Evolutionary conservation across 148 eudicot species (phyloP).

Genomic region (Dysphania ambrosioides): DNA sequence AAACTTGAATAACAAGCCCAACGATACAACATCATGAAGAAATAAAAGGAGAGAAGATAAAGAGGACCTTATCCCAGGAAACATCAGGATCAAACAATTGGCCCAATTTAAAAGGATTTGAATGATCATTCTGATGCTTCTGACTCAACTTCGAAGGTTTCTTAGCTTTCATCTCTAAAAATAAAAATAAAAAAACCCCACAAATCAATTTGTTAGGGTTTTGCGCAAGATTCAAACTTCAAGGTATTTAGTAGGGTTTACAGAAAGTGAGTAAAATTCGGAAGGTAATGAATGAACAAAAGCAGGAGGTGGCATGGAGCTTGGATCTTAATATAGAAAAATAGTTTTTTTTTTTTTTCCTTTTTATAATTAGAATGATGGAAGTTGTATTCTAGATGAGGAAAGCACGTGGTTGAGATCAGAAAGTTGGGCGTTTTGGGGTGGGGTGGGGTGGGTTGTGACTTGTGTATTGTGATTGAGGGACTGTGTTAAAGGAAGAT

Average conservation of each 20-base stretch:
- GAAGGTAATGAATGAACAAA: neutral
- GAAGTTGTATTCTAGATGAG: no score
- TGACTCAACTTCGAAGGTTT: conserved; percentile 51
- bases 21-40: no score
- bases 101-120: conserved; percentile 64
- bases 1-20: no score
- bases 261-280: neutral
- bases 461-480: no score
- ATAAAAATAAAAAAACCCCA: neutral
- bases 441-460: no score
- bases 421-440: no score
- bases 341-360: no score
- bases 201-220: conserved; percentile 1
- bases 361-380: no score
- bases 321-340: conserved; percentile 34
- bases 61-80: conserved; percentile 99
- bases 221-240: neutral
- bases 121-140: conserved; percentile 60
- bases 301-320: conserved; percentile 13
- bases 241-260: neutral
- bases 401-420: no score
- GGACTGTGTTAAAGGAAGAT: no score
- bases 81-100: conserved; percentile 88
- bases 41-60: neutral
- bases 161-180: conserved; percentile 48